These are phyloP conservation scores for Plantago rigida DNA, from an alignment of 305 asterid species.

Conservation along the genomic window DNA sequence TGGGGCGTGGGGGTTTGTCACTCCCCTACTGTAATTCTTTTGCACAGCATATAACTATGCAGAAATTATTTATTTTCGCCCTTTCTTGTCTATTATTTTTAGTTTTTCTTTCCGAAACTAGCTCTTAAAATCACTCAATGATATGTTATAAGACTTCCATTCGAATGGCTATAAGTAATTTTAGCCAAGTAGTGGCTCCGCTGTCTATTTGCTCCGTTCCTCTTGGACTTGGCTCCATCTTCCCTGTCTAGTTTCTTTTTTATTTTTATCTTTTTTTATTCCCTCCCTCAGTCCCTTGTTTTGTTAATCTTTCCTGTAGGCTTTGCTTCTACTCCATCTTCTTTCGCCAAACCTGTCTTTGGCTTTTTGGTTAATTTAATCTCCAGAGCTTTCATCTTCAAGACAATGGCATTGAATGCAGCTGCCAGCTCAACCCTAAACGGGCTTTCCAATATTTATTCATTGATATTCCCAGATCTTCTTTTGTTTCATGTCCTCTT, in stretches of 20 bases:
- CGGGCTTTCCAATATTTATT: not conserved
- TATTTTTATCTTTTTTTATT: too few relatives aligned
- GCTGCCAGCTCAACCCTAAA: conserved; percentile 16
- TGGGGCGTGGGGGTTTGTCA: not conserved
- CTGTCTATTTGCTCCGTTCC: too few relatives aligned
- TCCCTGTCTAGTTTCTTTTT: too few relatives aligned
- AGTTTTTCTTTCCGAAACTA: not conserved
- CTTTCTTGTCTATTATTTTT: not conserved
- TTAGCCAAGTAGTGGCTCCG: too few relatives aligned
- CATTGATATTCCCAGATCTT: conserved; percentile 5
- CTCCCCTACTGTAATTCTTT: not conserved
- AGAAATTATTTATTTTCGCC: not conserved
- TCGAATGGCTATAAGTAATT: too few relatives aligned
- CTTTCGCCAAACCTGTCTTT: too few relatives aligned
- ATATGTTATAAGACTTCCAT: not conserved
- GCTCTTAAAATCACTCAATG: not conserved
- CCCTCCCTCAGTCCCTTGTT: too few relatives aligned
- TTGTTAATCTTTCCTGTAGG: too few relatives aligned
- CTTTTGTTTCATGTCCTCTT: not conserved
- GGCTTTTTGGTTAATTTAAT: too few relatives aligned
- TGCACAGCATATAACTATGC: not conserved
- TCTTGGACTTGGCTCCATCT: too few relatives aligned
- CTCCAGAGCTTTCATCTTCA: conserved; percentile 10
- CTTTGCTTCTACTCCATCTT: too few relatives aligned
- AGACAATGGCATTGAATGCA: conserved; percentile 18